phyloP scores from a whole-genome alignment of 1,284 basidiomycete species.

The Ceratobasidium theobromae region DNA sequence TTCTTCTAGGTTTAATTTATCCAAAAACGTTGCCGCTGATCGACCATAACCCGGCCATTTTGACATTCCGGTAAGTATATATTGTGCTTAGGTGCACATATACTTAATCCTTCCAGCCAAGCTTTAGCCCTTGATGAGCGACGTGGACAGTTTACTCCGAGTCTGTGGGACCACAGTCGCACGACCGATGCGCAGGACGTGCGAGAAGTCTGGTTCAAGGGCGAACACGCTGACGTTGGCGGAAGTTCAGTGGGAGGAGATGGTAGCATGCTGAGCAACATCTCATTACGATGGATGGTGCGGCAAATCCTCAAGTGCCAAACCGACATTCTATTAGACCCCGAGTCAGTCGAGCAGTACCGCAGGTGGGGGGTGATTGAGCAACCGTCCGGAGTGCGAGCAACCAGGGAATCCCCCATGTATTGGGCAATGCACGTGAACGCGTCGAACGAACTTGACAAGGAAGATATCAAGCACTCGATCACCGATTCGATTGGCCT shows the following conservation, averaged over 20 bases:
- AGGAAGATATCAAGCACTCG: too few species aligned
- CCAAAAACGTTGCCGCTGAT: constrained; percentile 30
- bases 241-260: constrained; percentile 11
- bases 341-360: not conserved
- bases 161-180: constrained; percentile 15
- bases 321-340: not conserved
- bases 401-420: too few species aligned
- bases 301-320: not conserved
- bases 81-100: not conserved
- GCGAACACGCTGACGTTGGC: constrained; percentile 32
- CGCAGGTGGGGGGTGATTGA: not conserved
- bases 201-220: constrained; percentile 32
- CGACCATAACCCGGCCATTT: constrained; percentile 22
- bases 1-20: not conserved
- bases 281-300: constrained; percentile 32
- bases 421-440: too few species aligned
- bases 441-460: too few species aligned
- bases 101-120: constrained; percentile 32
- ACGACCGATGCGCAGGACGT: not conserved
- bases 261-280: constrained; percentile 18
- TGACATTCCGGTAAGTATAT: constrained; percentile 15
- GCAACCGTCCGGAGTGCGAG: too few species aligned
- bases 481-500: too few species aligned
- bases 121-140: constrained; percentile 41
- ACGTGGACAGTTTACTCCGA: constrained; percentile 40